Evolutionary conservation across 192 early-diverging fungal species (phyloP), one percentile per base, ranked within the genome.

Genomic region (Paraglomus brasilianum): DNA sequence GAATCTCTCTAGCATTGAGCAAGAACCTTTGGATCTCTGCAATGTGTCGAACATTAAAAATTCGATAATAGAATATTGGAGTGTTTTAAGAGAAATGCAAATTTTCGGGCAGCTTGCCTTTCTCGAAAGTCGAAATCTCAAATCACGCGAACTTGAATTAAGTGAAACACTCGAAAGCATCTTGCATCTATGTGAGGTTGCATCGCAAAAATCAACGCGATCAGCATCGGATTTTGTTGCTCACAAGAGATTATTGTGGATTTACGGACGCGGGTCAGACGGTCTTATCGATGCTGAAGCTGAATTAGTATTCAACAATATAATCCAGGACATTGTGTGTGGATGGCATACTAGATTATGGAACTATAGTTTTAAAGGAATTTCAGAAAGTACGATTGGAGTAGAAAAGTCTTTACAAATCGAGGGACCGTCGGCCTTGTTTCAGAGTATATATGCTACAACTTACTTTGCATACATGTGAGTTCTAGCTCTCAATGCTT

Each of bases 191-290:
- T 74, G 78, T 14, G 72, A 79, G 21, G 78, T 75, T 52, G 73
- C 71, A 11, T 65, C 85, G 42, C 75, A 83, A 19, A 74, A 82
- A 6, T 80, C 85, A 1, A 82, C 85, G 0, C 80, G 85, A 38
- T 61, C 77, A 39, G 80, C 89, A 8, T 62, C 81, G 49, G 83
- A 88, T 74, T 77, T 90, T 65, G 86, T 85, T 36, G 83, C 88
- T 40, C 76, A 88, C 43, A 85, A 89, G 68, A 81, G 86, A 49
- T 55, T 92, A 45, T 72, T 84, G 9, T 92, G 90, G 90, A 75
- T 83, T 22, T 81, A 77, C 59, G 75, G 76, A 46, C 72, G 64
- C 0, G 75, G 70, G 19, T 19, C 73, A 39, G 75, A 77, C 69
- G 75, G 75, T 80, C 68, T 39, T 5, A 49, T 48, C 41, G 61